These are phyloP conservation scores for Ascochyta fabae DNA, from an alignment of 2,329 filamentous ascomycete species.

Conservation along the genomic window DNA sequence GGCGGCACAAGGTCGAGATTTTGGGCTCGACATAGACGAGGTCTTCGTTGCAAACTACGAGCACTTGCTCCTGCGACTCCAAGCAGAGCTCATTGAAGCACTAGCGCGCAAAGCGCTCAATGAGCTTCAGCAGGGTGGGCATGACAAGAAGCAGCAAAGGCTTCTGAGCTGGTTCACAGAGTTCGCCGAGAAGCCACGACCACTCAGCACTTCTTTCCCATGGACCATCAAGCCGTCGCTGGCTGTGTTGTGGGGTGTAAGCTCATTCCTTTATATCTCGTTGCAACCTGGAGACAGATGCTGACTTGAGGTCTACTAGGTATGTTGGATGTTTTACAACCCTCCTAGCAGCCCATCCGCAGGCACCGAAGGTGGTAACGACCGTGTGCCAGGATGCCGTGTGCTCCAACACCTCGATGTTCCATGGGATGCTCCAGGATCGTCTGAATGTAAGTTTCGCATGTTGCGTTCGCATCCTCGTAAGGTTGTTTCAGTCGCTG, in stretches of 20 bases:
- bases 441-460: slow-evolving; percentile 45
- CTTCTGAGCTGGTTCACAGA: slow-evolving; percentile 50
- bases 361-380: slow-evolving; percentile 21
- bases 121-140: slow-evolving; percentile 34
- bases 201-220: slow-evolving; percentile 49
- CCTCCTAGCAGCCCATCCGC: slow-evolving; percentile 9
- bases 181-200: slow-evolving; percentile 49
- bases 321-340: slow-evolving; percentile 52
- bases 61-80: slow-evolving; percentile 51
- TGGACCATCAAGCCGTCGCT: slow-evolving; percentile 55
- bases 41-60: slow-evolving; percentile 53
- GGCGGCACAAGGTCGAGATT: slow-evolving; percentile 36
- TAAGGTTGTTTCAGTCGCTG: slow-evolving; percentile 36
- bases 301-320: slow-evolving; percentile 9
- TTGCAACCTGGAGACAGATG: background rate
- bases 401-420: slow-evolving; percentile 38
- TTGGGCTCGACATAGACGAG: slow-evolving; percentile 43
- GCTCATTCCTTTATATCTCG: background rate
- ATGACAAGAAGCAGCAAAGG: slow-evolving; percentile 44
- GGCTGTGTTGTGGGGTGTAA: slow-evolving; percentile 52
- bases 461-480: slow-evolving; percentile 18
- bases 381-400: slow-evolving; percentile 31
- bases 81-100: slow-evolving; percentile 43
- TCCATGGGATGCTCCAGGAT: slow-evolving; percentile 36
- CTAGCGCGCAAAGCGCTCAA: slow-evolving; percentile 38